Conservation (phyloP, 306 rosid species). For the Acmispon strigosus region DNA sequence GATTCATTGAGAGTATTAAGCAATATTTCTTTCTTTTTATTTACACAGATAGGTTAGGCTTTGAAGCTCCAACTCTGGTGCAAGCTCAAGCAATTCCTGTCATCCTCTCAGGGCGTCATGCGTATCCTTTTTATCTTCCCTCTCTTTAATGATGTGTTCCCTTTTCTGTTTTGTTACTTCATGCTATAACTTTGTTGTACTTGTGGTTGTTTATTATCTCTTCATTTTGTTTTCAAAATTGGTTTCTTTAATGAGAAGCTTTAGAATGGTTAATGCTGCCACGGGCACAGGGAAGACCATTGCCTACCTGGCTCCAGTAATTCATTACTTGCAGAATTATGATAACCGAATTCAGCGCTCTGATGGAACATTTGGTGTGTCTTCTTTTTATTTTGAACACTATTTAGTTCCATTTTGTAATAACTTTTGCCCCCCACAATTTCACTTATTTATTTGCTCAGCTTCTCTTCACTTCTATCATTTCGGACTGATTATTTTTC, state of each 20-base stretch:
- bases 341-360: conserved; percentile 56
- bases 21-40: neutral
- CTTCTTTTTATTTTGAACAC: neutral
- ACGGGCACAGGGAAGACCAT: conserved; percentile 89
- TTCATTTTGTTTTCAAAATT: neutral
- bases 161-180: neutral
- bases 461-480: neutral
- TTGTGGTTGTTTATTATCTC: neutral
- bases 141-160: neutral
- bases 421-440: neutral
- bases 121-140: conserved; percentile 38
- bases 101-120: conserved; percentile 70
- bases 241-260: conserved; percentile 37
- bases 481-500: neutral
- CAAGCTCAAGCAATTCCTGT: conserved; percentile 89
- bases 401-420: neutral
- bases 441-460: neutral
- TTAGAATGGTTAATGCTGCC: conserved; percentile 78
- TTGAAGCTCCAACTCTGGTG: conserved; percentile 71
- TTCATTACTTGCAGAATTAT: conserved; percentile 60
- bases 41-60: conserved; percentile 64
- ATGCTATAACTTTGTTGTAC: neutral
- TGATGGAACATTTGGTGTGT: conserved; percentile 77
- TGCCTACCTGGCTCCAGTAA: conserved; percentile 79
- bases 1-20: neutral